These are phyloP conservation scores for Mycena venus DNA, from an alignment of 768 basidiomycete species.

Conservation along the genomic window DNA sequence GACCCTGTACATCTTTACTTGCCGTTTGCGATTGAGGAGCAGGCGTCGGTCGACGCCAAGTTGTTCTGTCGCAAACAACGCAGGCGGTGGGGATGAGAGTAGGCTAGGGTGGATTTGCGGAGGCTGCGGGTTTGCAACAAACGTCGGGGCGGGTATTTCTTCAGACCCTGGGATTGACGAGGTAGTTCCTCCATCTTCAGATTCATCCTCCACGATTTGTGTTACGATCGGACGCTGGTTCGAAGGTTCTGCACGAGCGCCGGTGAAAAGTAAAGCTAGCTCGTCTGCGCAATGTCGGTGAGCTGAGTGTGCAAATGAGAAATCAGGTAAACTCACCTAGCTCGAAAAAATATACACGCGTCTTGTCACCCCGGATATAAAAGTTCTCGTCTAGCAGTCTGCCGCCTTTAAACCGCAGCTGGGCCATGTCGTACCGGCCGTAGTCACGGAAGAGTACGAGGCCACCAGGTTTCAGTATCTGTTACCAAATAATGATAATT, in stretches of 20 bases:
- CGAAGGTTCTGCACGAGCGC: constrained; percentile 56
- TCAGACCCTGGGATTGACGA: neutral
- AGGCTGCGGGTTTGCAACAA: neutral
- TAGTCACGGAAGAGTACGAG: constrained; percentile 91
- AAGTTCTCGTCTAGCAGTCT: constrained; percentile 94
- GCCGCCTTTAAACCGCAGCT: constrained; percentile 90
- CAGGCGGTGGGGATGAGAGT: constrained; percentile 59
- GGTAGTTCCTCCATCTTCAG: constrained; percentile 31
- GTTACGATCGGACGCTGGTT: constrained; percentile 46
- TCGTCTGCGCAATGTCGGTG: constrained; percentile 66
- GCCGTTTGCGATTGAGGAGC: constrained; percentile 92
- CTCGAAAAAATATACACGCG: constrained; percentile 97
- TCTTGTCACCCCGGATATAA: constrained; percentile 97
- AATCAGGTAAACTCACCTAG: constrained; percentile 63
- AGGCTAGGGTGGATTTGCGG: constrained; percentile 55
- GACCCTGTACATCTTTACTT: constrained; percentile 97
- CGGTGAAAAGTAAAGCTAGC: constrained; percentile 84
- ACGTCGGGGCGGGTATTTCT: neutral
- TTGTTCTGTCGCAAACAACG: constrained; percentile 84
- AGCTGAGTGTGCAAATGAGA: neutral
- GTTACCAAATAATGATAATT: neutral
- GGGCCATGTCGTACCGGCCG: constrained; percentile 94
- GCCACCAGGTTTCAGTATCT: constrained; percentile 93
- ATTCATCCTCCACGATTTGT: constrained; percentile 54
- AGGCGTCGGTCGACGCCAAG: constrained; percentile 92